These are phyloP conservation scores for Lactarius tabidus DNA, from an alignment of 768 basidiomycete species.

Conservation along the genomic window DNA sequence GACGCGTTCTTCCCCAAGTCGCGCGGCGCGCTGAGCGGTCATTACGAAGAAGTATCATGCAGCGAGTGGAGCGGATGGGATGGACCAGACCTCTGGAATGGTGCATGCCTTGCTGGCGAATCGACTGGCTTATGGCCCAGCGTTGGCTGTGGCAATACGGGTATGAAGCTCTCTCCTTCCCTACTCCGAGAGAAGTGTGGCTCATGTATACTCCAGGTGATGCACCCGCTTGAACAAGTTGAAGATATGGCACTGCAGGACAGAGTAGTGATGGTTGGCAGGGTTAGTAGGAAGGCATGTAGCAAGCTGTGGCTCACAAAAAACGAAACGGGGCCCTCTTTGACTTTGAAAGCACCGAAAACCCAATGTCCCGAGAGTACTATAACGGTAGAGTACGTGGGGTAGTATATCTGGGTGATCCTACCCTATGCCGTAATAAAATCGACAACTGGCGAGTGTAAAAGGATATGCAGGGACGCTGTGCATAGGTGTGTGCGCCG, in stretches of 20 bases:
- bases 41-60: conserved; percentile 53
- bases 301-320: not conserved
- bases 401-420: too few species aligned
- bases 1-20: conserved; percentile 51
- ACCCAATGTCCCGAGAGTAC: too few species aligned
- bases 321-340: not conserved
- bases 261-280: not conserved
- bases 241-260: not conserved
- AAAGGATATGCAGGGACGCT: too few species aligned
- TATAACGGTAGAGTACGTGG: too few species aligned
- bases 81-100: conserved; percentile 43
- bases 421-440: too few species aligned
- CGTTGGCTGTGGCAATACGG: conserved; percentile 51
- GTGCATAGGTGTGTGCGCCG: too few species aligned
- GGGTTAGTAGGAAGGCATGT: too few species aligned
- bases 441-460: too few species aligned
- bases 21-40: conserved; percentile 50
- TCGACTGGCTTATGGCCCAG: conserved; percentile 49
- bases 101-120: conserved; percentile 50
- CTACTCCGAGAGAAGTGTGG: not conserved
- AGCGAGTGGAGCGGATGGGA: conserved; percentile 56
- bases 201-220: not conserved
- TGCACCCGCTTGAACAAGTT: conserved; percentile 8
- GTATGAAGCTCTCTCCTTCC: conserved; percentile 30
- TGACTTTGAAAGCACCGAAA: not conserved